Conservation (phyloP, 305 asterid species). For the Plantago rigida region DNA sequence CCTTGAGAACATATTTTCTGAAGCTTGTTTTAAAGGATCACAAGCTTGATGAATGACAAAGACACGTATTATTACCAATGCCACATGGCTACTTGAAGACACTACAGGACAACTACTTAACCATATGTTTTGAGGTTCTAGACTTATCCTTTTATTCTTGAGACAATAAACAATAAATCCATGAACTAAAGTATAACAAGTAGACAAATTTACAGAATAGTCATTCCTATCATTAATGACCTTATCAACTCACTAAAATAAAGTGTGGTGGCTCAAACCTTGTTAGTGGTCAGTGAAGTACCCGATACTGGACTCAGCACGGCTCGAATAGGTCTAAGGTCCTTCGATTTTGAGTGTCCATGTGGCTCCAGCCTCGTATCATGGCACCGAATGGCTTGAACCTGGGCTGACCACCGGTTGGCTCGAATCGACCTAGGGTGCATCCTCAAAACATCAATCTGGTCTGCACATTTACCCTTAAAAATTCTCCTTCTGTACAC, state of each 20-base stretch:
- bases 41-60: neutral
- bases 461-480: slow-evolving; percentile 36
- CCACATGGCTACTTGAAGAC: slow-evolving; percentile 25
- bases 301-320: slow-evolving; percentile 54
- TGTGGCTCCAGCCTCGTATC: slow-evolving; percentile 27
- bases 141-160: slow-evolving; percentile 3
- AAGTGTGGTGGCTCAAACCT: slow-evolving; percentile 31
- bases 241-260: neutral
- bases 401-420: slow-evolving; percentile 26
- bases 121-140: neutral
- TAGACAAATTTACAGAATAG: neutral
- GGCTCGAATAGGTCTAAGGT: slow-evolving; percentile 33
- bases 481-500: slow-evolving; percentile 30
- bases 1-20: neutral
- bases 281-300: slow-evolving; percentile 48
- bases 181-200: too few relatives aligned
- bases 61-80: slow-evolving; percentile 26
- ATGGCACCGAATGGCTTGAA: slow-evolving; percentile 29
- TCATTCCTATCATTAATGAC: neutral
- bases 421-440: slow-evolving; percentile 20
- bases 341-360: slow-evolving; percentile 29
- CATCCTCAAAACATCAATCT: slow-evolving; percentile 28
- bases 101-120: slow-evolving; percentile 2
- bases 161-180: neutral
- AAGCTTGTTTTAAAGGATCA: slow-evolving; percentile 11